Percentiles rank a stretch among this genome's conserved stretches.
Evolutionary conservation across 1,284 basidiomycete species (phyloP).

Genomic region (Tremellales sp.): DNA sequence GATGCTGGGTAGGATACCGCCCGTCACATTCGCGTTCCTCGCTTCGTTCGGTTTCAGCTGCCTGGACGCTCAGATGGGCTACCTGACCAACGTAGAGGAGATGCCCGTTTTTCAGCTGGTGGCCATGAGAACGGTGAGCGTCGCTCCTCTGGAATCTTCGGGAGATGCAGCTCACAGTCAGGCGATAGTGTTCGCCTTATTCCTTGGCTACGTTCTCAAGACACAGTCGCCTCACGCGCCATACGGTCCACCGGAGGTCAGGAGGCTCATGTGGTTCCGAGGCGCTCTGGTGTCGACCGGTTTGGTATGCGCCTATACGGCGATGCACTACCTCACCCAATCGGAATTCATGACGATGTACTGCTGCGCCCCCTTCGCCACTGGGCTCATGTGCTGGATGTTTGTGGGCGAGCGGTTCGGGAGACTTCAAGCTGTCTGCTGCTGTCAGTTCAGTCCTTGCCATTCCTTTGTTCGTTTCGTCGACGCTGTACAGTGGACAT

Average conservation of each 20-base stretch:
- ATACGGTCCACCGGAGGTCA: not conserved
- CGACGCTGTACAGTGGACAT: not conserved
- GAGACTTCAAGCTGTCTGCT: not conserved
- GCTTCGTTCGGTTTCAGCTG: too few relatives aligned
- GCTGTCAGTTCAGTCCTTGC: not conserved
- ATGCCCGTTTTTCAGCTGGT: not conserved
- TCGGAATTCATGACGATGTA: not conserved
- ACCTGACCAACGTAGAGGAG: not conserved
- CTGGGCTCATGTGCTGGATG: not conserved
- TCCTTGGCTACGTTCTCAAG: not conserved
- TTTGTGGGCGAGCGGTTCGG: not conserved
- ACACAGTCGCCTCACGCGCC: not conserved
- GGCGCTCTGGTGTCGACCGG: not conserved
- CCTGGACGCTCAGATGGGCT: not conserved
- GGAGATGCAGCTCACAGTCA: not conserved
- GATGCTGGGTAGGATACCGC: too few relatives aligned
- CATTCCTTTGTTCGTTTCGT: not conserved
- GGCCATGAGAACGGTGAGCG: not conserved
- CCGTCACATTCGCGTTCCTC: too few relatives aligned
- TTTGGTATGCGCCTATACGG: not conserved
- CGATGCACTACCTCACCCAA: not conserved
- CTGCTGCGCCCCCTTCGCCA: not conserved
- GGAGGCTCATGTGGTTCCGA: not conserved
- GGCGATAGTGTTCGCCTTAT: not conserved
- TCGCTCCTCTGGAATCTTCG: not conserved